Percentiles rank a stretch among this genome's conserved stretches.
Evolutionary conservation across 208 protist species (phyloP).

Genomic region (Acanthamoeba culbertsoni): DNA sequence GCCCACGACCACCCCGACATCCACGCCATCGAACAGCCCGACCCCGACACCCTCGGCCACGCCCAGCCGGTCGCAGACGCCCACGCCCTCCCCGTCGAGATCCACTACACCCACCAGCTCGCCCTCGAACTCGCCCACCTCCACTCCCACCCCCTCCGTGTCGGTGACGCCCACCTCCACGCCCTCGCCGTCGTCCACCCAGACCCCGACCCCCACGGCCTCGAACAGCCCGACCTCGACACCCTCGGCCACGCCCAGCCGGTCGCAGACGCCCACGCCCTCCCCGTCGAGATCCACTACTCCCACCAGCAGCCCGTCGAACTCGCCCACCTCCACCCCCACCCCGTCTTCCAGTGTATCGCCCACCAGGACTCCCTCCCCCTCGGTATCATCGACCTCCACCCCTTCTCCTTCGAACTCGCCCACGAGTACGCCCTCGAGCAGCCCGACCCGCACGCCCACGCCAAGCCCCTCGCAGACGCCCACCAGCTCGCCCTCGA

Average conservation of each 20-base stretch:
- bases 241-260: not conserved
- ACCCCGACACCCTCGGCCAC: too few species aligned
- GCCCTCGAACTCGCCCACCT: too few species aligned
- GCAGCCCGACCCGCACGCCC: not conserved
- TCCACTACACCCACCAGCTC: too few species aligned
- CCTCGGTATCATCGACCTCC: not conserved
- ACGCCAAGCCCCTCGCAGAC: not conserved
- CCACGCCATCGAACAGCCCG: too few species aligned
- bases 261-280: not conserved
- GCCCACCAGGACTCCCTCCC: not conserved
- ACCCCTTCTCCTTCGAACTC: not conserved
- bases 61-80: too few species aligned
- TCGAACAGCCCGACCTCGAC: not conserved
- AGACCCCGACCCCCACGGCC: not conserved
- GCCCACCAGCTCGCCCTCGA: too few species aligned
- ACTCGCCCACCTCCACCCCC: not conserved
- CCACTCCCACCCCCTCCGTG: too few species aligned
- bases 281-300: too few species aligned
- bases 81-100: too few species aligned
- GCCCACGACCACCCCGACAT: too few species aligned
- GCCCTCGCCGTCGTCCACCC: not conserved
- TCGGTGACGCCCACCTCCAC: too few species aligned
- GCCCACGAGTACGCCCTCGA: not conserved
- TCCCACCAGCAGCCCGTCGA: not conserved
- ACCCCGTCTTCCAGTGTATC: not conserved